Conservation (phyloP, 495 filamentous ascomycete species). For the Xylaria nigripes region DNA sequence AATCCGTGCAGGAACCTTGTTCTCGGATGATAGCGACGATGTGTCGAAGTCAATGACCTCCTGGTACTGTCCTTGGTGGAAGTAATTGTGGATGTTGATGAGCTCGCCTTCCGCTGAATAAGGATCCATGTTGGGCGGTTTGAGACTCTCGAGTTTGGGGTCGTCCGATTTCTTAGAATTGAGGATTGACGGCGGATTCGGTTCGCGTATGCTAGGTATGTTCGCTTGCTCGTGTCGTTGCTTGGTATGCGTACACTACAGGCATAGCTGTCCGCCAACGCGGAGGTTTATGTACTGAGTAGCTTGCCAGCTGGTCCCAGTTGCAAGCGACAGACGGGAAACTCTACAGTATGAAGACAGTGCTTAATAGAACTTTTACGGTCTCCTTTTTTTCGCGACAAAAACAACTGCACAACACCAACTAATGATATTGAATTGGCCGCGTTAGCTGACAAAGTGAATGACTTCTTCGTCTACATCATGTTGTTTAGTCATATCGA, state of each 20-base stretch:
- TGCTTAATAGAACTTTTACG: no score
- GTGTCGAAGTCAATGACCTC: constrained; percentile 74
- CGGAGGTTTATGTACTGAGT: neutral
- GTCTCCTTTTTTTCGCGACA: no score
- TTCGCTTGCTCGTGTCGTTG: neutral
- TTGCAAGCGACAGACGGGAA: neutral
- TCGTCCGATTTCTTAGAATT: neutral
- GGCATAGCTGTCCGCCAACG: neutral
- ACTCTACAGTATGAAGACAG: no score
- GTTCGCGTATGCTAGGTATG: neutral
- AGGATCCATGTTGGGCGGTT: constrained; percentile 64
- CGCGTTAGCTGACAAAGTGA: neutral
- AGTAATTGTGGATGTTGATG: constrained; percentile 89
- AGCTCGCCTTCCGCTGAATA: constrained; percentile 94
- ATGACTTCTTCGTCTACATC: neutral
- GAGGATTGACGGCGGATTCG: neutral
- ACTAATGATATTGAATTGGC: no score
- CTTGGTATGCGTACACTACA: neutral
- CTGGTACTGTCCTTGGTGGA: constrained; percentile 86
- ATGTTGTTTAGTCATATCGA: no score
- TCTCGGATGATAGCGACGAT: constrained; percentile 64
- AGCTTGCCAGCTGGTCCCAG: neutral
- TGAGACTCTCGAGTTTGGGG: neutral
- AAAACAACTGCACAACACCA: no score
- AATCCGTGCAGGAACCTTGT: constrained; percentile 68